Conservation (phyloP, 352 stramenopile genomes). For the Aphanomyces euteiches region DNA sequence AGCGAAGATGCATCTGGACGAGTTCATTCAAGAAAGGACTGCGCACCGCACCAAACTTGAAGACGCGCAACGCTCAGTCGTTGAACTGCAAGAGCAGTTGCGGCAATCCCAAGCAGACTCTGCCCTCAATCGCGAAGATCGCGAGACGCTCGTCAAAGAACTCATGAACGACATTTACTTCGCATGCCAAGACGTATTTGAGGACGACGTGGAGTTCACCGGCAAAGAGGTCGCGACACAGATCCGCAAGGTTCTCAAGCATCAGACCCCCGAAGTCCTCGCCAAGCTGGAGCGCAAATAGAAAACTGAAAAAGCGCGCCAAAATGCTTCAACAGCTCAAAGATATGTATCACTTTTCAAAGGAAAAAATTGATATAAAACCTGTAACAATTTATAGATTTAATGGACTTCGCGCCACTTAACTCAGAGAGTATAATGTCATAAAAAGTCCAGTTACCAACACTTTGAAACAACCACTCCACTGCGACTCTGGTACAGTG, state of each 20-base stretch:
- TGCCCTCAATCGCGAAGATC: slow-evolving; percentile 54
- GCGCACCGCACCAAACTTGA: not conserved
- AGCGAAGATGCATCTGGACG: slow-evolving; percentile 40
- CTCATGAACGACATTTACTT: slow-evolving; percentile 89
- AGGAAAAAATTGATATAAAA: slow-evolving; percentile 2
- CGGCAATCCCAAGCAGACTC: slow-evolving; percentile 33
- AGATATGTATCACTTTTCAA: not conserved
- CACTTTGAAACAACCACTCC: too few relatives aligned
- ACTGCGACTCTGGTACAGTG: too few relatives aligned
- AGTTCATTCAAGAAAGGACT: slow-evolving; percentile 38
- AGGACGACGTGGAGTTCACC: slow-evolving; percentile 78
- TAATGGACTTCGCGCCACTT: too few relatives aligned
- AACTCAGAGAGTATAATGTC: too few relatives aligned
- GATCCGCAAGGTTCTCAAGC: slow-evolving; percentile 79
- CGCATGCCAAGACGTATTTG: slow-evolving; percentile 78
- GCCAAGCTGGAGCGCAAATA: slow-evolving; percentile 45
- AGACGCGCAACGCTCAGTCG: slow-evolving; percentile 37
- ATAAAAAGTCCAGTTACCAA: too few relatives aligned
- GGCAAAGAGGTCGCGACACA: slow-evolving; percentile 79
- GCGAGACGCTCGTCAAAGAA: slow-evolving; percentile 69
- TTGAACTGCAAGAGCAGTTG: not conserved
- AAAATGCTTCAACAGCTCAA: too few relatives aligned
- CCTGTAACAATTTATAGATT: too few relatives aligned
- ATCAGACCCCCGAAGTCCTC: slow-evolving; percentile 78
- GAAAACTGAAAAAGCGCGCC: not conserved